These are phyloP conservation scores for Perkinsus olseni DNA, from an alignment of 169 alveolate species.

Conservation along the genomic window DNA sequence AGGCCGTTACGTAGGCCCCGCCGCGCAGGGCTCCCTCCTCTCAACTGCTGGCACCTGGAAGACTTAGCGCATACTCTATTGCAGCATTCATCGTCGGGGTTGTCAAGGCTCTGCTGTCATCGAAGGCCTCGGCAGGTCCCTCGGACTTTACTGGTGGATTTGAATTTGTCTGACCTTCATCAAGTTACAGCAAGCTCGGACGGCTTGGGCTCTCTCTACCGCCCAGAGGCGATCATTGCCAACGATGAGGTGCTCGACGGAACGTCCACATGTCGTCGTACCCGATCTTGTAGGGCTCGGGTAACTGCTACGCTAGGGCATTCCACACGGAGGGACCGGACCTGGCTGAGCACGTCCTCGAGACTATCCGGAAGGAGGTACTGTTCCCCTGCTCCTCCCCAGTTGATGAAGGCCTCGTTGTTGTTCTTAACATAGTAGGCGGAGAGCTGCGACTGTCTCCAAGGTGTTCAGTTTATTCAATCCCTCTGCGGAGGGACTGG, in stretches of 20 bases:
- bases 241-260: background rate
- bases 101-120: too few relatives aligned
- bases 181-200: background rate
- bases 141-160: background rate
- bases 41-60: too few relatives aligned
- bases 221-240: background rate
- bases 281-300: background rate
- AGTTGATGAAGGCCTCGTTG: background rate
- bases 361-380: background rate
- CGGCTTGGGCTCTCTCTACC: background rate
- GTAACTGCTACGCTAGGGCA: constrained; percentile 18
- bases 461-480: constrained; percentile 5
- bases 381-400: background rate
- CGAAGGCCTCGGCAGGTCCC: too few relatives aligned
- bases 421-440: background rate
- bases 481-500: constrained; percentile 9
- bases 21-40: too few relatives aligned
- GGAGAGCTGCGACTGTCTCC: constrained; percentile 11
- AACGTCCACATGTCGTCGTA: background rate
- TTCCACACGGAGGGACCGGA: constrained; percentile 15
- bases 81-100: too few relatives aligned
- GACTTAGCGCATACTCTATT: too few relatives aligned
- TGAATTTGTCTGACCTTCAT: background rate
- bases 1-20: background rate
- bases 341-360: constrained; percentile 3